A percentile compares a stretch with the other conserved stretches of the same genome.
Evolutionary conservation across 768 basidiomycete genomes (phyloP).

Genomic region (Royoungia palumana): DNA sequence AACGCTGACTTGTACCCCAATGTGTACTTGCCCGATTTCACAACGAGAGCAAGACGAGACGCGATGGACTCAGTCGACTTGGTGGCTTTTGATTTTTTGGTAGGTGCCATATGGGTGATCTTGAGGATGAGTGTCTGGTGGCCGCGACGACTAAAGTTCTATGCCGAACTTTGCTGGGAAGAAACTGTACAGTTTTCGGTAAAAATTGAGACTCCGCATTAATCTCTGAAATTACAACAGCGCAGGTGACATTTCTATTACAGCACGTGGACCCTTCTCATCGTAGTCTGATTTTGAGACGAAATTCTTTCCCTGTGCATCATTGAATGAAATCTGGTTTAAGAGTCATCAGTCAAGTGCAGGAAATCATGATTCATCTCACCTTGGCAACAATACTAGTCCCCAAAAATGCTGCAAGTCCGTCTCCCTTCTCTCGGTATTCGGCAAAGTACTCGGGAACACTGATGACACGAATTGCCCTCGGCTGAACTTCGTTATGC

Average conservation of each 20-base stretch:
- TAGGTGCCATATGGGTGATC: conserved; percentile 74
- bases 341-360: not conserved
- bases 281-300: conserved; percentile 80
- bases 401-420: conserved; percentile 77
- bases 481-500: conserved; percentile 70
- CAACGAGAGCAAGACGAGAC: conserved; percentile 89
- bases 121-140: conserved; percentile 7
- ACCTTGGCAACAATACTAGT: conserved; percentile 86
- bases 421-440: conserved; percentile 82
- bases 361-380: conserved; percentile 6
- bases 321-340: conserved; percentile 69
- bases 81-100: conserved; percentile 91
- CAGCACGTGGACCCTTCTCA: conserved; percentile 64
- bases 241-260: conserved; percentile 76
- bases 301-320: conserved; percentile 61
- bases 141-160: conserved; percentile 12
- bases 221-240: conserved; percentile 45
- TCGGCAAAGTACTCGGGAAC: conserved; percentile 92
- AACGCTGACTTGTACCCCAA: conserved; percentile 98
- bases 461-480: conserved; percentile 54
- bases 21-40: conserved; percentile 97
- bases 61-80: conserved; percentile 94
- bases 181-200: conserved; percentile 30
- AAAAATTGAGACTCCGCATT: conserved; percentile 22
- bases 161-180: conserved; percentile 12